Evolutionary conservation across 148 eudicot genomes (phyloP).

Genomic region (Heliosperma pusillum): DNA sequence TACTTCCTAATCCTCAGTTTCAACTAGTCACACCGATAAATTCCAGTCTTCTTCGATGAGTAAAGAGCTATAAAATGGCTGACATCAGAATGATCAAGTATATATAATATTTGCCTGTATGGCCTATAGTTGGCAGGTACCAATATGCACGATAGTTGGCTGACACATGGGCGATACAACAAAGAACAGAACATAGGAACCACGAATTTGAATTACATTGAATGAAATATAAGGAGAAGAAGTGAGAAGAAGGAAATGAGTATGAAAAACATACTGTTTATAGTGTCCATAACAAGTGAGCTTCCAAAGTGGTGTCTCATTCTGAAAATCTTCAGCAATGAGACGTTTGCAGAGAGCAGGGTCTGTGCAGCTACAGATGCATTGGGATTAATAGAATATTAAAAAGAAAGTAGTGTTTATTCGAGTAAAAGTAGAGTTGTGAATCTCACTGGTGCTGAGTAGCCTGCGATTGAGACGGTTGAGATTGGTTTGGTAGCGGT

Average conservation of each 20-base stretch:
- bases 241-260: neutral
- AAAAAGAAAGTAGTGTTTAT: neutral
- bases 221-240: neutral
- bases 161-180: no score
- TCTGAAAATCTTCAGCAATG: slow-evolving; percentile 63
- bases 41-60: no score
- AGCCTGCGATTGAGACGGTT: slow-evolving; percentile 47
- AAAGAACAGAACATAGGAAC: no score
- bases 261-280: slow-evolving; percentile 46
- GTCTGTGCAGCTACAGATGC: slow-evolving; percentile 68
- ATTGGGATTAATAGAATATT: neutral
- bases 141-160: no score
- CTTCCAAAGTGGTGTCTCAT: slow-evolving; percentile 93
- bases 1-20: no score
- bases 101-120: no score
- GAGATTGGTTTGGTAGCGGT: slow-evolving; percentile 57
- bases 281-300: slow-evolving; percentile 88
- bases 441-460: slow-evolving; percentile 65
- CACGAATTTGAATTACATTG: no score
- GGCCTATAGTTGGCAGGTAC: no score
- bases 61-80: no score
- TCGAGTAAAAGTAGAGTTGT: neutral
- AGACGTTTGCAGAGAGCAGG: slow-evolving; percentile 66
- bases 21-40: no score
- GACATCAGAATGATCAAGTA: no score